These are phyloP conservation scores for Tagetes erecta DNA, from an alignment of 129 eudicot species.

Conservation along the genomic window DNA sequence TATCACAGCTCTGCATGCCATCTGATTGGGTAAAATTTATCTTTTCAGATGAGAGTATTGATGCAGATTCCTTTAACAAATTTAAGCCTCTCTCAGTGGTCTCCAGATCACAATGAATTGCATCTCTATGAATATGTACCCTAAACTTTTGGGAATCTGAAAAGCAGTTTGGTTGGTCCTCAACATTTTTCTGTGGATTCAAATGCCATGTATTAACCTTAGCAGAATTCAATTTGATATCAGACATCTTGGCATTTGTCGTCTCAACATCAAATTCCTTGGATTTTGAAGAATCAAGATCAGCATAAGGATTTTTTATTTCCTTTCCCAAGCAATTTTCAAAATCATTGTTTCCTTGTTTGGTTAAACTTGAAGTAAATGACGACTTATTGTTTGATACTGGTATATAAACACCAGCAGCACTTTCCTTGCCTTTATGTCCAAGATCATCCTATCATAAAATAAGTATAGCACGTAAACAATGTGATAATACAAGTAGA, in stretches of 20 bases:
- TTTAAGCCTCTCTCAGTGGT: conserved; percentile 24
- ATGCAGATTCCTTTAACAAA: conserved; percentile 24
- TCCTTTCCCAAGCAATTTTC: conserved; percentile 29
- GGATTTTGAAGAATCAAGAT: conserved; percentile 20
- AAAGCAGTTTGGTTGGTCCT: conserved; percentile 38
- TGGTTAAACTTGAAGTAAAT: conserved; percentile 22
- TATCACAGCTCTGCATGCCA: conserved; percentile 36
- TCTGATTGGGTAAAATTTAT: conserved; percentile 23
- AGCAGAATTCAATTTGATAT: conserved; percentile 28
- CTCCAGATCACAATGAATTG: conserved; percentile 25
- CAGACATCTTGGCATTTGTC: conserved; percentile 17
- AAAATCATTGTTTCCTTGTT: conserved; percentile 29
- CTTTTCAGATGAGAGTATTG: conserved; percentile 23
- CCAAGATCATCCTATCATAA: conserved; percentile 48
- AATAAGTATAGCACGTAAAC: conserved; percentile 12
- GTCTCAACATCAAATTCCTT: conserved; percentile 23
- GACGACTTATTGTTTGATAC: conserved; percentile 24
- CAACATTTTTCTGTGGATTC: conserved; percentile 52
- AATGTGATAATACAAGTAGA: conserved; percentile 6
- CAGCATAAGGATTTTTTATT: conserved; percentile 1
- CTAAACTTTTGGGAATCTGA: conserved; percentile 46
- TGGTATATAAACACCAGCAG: conserved; percentile 27
- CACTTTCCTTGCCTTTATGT: conserved; percentile 35
- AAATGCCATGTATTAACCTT: conserved; percentile 55
- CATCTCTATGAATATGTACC: conserved; percentile 32